These are phyloP conservation scores for Plectosphaerella plurivora DNA, from an alignment of 2,329 filamentous ascomycete genomes.

Conservation along the genomic window DNA sequence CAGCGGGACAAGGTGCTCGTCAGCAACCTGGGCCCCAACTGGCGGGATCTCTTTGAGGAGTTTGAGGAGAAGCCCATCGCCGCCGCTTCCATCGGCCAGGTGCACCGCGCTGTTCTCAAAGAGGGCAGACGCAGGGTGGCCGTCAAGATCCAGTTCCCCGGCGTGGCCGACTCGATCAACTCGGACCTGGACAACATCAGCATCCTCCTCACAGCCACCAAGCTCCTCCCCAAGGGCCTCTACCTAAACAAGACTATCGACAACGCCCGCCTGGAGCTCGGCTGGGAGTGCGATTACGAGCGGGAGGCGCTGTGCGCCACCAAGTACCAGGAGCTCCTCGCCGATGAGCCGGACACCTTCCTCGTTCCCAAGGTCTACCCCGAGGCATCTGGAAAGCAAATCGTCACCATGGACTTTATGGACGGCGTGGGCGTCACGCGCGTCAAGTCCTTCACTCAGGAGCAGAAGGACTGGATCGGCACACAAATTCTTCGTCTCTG, in stretches of 20 bases:
- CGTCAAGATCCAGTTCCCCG: conserved; percentile 96
- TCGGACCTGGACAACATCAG: conserved; percentile 93
- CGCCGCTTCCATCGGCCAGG: conserved; percentile 94
- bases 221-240: conserved; percentile 82
- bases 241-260: conserved; percentile 97
- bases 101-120: conserved; percentile 78
- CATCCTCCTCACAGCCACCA: conserved; percentile 83
- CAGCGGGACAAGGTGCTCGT: conserved; percentile 82
- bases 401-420: conserved; percentile 92
- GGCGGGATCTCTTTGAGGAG: conserved; percentile 75
- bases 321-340: conserved; percentile 73
- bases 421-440: conserved; percentile 82
- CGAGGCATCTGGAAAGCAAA: conserved; percentile 78
- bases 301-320: conserved; percentile 79
- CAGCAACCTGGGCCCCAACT: conserved; percentile 74
- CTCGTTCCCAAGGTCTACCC: conserved; percentile 71
- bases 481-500: conserved; percentile 90
- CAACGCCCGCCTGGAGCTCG: conserved; percentile 86
- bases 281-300: conserved; percentile 94
- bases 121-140: conserved; percentile 74
- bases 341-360: conserved; percentile 70
- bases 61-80: conserved; percentile 93
- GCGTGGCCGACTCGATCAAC: conserved; percentile 92
- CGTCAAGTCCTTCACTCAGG: conserved; percentile 68
- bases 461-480: conserved; percentile 92